Conservation (phyloP, 148 eudicot species). For the Heliamphora exappendiculata region DNA sequence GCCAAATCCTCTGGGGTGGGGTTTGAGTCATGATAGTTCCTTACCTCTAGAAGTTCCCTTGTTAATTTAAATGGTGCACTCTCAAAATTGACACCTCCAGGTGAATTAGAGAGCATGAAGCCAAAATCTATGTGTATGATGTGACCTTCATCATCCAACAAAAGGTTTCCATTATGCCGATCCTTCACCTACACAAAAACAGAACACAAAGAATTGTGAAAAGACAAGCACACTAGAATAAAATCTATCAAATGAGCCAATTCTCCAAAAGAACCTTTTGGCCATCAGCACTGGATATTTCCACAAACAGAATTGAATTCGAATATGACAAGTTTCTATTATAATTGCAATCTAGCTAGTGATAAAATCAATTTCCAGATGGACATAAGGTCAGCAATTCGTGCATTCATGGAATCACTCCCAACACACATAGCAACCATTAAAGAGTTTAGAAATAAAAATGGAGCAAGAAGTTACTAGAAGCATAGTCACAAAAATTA, state of each 20-base stretch:
- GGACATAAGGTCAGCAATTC: not conserved
- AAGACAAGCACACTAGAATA: not conserved
- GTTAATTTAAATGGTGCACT: slow-evolving; percentile 99
- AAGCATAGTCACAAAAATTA: not conserved
- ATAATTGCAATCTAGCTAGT: not conserved
- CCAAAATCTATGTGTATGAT: slow-evolving; percentile 98
- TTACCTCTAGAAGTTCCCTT: slow-evolving; percentile 98
- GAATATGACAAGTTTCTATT: not conserved
- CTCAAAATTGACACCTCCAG: slow-evolving; percentile 99
- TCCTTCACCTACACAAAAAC: slow-evolving; percentile 63
- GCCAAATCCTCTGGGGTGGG: too few relatives aligned
- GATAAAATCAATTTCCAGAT: not conserved
- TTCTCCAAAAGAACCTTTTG: not conserved
- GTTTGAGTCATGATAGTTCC: too few relatives aligned
- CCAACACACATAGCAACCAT: not conserved
- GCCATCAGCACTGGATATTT: not conserved
- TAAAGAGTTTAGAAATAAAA: not conserved
- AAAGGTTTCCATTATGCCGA: slow-evolving; percentile 95
- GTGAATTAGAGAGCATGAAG: slow-evolving; percentile 98
- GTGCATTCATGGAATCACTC: not conserved
- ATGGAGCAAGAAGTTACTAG: not conserved
- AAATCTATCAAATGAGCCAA: not conserved
- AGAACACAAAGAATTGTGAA: slow-evolving; percentile 4
- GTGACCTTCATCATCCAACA: slow-evolving; percentile 98
- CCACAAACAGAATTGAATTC: not conserved